Percentiles rank a stretch among this genome's conserved stretches.
phyloP scores from a whole-genome alignment of 257 asterid species.

The Mentha longifolia region DNA sequence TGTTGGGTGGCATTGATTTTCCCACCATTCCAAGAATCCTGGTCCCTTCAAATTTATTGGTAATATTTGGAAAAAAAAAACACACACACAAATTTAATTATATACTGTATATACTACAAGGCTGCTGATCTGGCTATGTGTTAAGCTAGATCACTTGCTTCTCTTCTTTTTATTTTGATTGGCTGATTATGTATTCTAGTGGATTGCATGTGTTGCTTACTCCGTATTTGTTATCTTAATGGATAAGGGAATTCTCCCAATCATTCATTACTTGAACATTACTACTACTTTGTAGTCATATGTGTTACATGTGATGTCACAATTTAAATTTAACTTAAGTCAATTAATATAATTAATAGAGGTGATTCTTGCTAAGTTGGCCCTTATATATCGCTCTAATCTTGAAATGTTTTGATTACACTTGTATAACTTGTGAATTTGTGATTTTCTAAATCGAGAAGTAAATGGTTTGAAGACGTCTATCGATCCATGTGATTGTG shows the following conservation, averaged over 20 bases:
- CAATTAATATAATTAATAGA: no score
- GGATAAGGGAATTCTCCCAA: constrained; percentile 40
- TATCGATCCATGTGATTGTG: neutral
- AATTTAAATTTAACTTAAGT: neutral
- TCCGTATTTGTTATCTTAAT: constrained; percentile 40
- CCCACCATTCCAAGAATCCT: constrained; percentile 53
- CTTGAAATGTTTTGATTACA: no score
- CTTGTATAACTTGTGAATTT: no score
- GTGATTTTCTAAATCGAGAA: neutral
- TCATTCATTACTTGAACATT: constrained; percentile 35
- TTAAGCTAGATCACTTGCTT: neutral
- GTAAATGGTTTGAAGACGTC: no score
- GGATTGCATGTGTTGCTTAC: constrained; percentile 41
- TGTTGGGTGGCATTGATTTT: constrained; percentile 58
- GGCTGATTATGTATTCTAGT: constrained; percentile 34
- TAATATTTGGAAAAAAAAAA: neutral
- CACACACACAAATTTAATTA: neutral
- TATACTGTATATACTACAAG: neutral
- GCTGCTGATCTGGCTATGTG: constrained; percentile 4
- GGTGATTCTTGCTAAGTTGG: neutral
- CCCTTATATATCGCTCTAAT: neutral
- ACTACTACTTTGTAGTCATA: constrained; percentile 28
- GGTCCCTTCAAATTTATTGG: constrained; percentile 30
- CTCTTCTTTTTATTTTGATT: constrained; percentile 35
- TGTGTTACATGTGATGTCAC: constrained; percentile 2